A percentile compares a stretch with the other conserved stretches of the same genome.
These are phyloP conservation scores for Emiliania huxleyi DNA, from an alignment of 78 protist genomes.

Conservation along the genomic window DNA sequence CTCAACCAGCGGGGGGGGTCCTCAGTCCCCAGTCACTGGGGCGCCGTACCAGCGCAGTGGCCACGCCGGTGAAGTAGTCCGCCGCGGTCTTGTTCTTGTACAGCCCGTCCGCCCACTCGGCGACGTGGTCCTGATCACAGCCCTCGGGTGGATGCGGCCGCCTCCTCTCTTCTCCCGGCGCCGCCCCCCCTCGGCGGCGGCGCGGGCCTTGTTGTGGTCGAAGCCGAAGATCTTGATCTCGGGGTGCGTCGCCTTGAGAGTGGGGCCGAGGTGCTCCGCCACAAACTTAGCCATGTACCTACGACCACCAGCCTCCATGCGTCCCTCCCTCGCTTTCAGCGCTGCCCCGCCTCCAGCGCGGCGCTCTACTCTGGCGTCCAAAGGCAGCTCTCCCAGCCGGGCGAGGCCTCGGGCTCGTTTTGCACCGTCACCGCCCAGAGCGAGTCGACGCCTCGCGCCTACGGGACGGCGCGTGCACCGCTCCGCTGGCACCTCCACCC, in stretches of 20 bases:
- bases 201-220: conserved; percentile 60
- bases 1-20: no score
- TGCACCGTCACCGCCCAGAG: conserved; percentile 33
- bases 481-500: no score
- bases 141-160: no score
- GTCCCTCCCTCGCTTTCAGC: no score
- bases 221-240: conserved; percentile 33
- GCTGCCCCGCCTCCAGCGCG: no score
- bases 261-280: conserved; percentile 32
- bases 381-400: not conserved
- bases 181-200: no score
- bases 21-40: no score
- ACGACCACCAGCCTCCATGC: no score
- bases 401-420: conserved; percentile 32
- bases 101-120: not conserved
- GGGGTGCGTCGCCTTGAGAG: conserved; percentile 30
- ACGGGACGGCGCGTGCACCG: no score
- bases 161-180: no score
- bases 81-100: conserved; percentile 5
- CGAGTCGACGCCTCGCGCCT: not conserved
- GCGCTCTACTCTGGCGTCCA: conserved; percentile 13
- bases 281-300: not conserved
- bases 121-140: conserved; percentile 14
- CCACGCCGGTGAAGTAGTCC: conserved; percentile 25
- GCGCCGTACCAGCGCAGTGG: no score